Base-by-base conservation (phyloP, 805 yeast species). In the Hanseniaspora pseudoguilliermondii region DNA sequence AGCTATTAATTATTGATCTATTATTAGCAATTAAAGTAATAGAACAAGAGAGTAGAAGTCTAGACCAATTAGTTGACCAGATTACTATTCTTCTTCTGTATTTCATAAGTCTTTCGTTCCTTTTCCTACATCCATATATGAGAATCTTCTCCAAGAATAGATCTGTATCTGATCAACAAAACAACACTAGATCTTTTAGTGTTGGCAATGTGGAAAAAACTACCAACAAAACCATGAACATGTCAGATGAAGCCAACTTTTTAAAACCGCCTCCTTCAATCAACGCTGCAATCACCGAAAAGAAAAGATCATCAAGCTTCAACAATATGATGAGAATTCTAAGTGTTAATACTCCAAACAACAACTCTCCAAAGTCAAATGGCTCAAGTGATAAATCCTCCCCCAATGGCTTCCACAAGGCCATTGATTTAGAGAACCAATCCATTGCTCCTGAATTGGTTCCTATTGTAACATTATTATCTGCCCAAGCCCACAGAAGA, bases 401-500 rank as follows among this genome's bases (percentile, higher is more conserved):
- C 35, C 41, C 58, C 16, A 35, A 34, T 16, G 49, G 49, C 20
- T 44, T 49, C 41, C 55, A 55, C 35, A 43, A 55, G 20, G 47
- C 55, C 29, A 15, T 56, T 67, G 40, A 53, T 16, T 4, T 27
- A 29, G 47, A 44, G 3, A 53, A 15, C 27, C 32, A 29, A 11
- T 38, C 56, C 16, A 46, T 53, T 32, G 65, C 71, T 1, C 76
- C 76, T 1, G 78, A 75, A 60, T 60, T 75, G 34, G 68, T 73
- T 4, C 95, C 95, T 0, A 83, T 86, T 5, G 84, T 85, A 47
- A 83, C 93, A 0, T 69, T 86, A 16, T 67, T 86, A 20, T 76
- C 86, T 23, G 86, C 90, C 0, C 95, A 86, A 62, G 69, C 81
- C 0, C 87, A 83, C 65, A 75, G 95, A 59, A 75, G 87, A 47